phyloP scores from a whole-genome alignment of 441 rosid species.

The Arabidopsis lyrata region DNA sequence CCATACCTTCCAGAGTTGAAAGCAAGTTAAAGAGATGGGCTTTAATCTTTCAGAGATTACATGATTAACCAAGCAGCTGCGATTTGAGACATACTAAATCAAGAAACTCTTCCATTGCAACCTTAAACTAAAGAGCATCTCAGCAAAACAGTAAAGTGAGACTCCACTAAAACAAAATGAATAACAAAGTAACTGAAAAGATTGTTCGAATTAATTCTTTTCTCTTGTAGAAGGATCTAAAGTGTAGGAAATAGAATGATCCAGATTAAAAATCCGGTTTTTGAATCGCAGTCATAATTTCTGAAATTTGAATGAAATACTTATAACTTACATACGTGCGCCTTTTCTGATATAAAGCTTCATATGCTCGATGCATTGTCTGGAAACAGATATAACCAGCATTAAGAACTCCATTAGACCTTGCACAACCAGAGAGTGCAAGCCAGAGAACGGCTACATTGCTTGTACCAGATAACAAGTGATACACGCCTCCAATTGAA shows the following conservation, averaged over 20 bases:
- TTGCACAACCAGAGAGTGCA: constrained; percentile 85
- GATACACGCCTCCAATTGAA: constrained; percentile 81
- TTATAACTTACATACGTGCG: constrained; percentile 59
- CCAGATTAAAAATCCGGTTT: background rate
- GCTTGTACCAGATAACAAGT: constrained; percentile 66
- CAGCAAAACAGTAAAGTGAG: background rate
- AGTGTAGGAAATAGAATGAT: background rate
- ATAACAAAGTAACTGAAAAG: constrained; percentile 1
- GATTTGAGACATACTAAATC: constrained; percentile 1
- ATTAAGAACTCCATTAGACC: constrained; percentile 93
- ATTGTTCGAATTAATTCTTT: background rate
- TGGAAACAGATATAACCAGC: constrained; percentile 91
- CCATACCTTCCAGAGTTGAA: constrained; percentile 4
- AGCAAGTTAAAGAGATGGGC: background rate
- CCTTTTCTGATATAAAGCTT: constrained; percentile 60
- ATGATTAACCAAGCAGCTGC: constrained; percentile 6
- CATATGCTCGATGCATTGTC: constrained; percentile 77
- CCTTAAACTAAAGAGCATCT: background rate
- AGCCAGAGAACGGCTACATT: constrained; percentile 75
- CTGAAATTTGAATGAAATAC: constrained; percentile 19
- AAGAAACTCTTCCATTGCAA: constrained; percentile 10
- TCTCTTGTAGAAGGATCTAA: background rate
- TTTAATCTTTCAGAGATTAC: background rate
- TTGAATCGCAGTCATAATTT: constrained; percentile 4
- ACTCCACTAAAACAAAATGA: background rate